Percentiles rank a stretch among this genome's conserved stretches.
phyloP scores from a whole-genome alignment of 306 rosid species.

The Trifolium dubium region DNA sequence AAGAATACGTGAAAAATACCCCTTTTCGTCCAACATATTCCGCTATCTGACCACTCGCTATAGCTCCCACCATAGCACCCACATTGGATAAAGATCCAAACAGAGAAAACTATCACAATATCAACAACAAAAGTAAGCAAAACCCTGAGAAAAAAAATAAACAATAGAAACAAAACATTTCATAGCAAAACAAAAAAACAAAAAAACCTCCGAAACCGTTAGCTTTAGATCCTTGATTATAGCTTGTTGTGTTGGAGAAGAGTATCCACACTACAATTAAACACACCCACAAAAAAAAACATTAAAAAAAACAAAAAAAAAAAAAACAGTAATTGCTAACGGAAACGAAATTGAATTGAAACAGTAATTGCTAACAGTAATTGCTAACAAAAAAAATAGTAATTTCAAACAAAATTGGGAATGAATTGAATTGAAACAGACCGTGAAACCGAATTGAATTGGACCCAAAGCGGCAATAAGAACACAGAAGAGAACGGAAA shows the following conservation, averaged over 20 bases:
- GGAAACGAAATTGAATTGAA: too few species aligned
- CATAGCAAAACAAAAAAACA: background rate
- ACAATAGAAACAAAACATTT: background rate
- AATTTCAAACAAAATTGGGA: conserved; percentile 4
- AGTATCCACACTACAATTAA: conserved; percentile 67
- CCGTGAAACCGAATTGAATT: conserved; percentile 88
- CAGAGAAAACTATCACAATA: conserved; percentile 60
- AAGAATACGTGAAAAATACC: conserved; percentile 46
- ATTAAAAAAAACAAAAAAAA: too few species aligned
- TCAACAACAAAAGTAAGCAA: conserved; percentile 7
- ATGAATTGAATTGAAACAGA: background rate
- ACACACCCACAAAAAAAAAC: background rate
- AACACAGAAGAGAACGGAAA: conserved; percentile 84
- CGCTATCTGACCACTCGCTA: conserved; percentile 87
- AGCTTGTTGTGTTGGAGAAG: conserved; percentile 76
- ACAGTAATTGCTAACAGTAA: background rate
- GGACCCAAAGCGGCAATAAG: conserved; percentile 87
- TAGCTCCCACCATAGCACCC: conserved; percentile 92
- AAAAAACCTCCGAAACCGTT: conserved; percentile 68
- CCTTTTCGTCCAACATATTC: conserved; percentile 86
- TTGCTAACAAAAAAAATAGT: too few species aligned
- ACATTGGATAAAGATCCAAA: conserved; percentile 88
- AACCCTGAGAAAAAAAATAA: background rate
- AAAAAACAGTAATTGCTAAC: background rate
- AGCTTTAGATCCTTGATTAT: conserved; percentile 68